These are phyloP conservation scores for Multifurca ochricompacta DNA, from an alignment of 768 basidiomycete species.

Conservation along the genomic window DNA sequence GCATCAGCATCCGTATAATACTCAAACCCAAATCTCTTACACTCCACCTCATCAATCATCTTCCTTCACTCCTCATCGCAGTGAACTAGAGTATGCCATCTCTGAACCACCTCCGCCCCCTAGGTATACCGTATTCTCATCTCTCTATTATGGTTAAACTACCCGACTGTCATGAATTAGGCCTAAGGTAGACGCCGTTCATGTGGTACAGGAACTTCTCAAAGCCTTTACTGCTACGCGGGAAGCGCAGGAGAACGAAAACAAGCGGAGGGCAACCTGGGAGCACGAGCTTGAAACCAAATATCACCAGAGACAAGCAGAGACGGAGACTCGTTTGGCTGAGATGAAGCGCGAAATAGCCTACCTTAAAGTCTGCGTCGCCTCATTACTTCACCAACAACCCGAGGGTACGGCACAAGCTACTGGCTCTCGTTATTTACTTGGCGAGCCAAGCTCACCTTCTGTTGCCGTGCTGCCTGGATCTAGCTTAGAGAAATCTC, in stretches of 20 bases:
- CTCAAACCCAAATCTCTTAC: background rate
- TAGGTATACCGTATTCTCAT: constrained; percentile 2
- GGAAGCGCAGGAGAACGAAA: constrained; percentile 55
- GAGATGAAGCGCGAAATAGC: constrained; percentile 49
- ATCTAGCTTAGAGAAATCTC: background rate
- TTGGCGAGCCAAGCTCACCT: background rate
- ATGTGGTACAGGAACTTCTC: constrained; percentile 52
- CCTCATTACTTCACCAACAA: constrained; percentile 6
- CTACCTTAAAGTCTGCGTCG: constrained; percentile 36
- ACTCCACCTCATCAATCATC: background rate
- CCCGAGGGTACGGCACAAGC: background rate
- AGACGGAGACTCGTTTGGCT: constrained; percentile 49
- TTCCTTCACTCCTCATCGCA: constrained; percentile 41
- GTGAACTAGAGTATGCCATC: constrained; percentile 58
- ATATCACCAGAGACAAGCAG: constrained; percentile 44
- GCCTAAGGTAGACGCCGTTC: constrained; percentile 23
- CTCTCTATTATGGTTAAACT: background rate
- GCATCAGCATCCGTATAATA: background rate
- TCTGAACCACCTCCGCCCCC: constrained; percentile 34
- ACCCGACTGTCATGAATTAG: constrained; percentile 3
- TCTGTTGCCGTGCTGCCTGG: background rate
- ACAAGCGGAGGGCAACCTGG: constrained; percentile 53
- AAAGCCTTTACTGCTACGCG: constrained; percentile 49
- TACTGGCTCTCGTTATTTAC: background rate
- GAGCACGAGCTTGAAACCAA: constrained; percentile 64